Base-by-base conservation (phyloP, 129 eudicot species). In the Escallonia herrerae region DNA sequence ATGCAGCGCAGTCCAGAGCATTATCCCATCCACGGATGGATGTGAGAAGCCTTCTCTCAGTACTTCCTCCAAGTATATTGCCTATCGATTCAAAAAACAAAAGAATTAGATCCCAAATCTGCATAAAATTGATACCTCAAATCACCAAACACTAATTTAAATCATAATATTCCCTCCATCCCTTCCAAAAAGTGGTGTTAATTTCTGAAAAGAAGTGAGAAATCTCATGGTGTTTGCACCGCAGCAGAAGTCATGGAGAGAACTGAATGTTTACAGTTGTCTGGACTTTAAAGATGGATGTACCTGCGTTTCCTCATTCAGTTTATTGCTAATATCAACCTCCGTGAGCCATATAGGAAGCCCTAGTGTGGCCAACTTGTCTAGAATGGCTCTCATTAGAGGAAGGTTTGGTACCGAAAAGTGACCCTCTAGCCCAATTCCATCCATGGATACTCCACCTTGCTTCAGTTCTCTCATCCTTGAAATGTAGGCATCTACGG, bases 1-100 rank as follows among this genome's bases (percentile, higher is more conserved):
- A 4, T 62, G 54, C n/a, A 63, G 13, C n/a, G 70, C 65, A 8
- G 77, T 48, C 78, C 77, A 72, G n/a, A 77, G 15, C 74, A 78
- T 72, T 15, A 78, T 66, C 5, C 82, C 74, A 8, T 60, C 49
- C 15, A 78, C 78, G 3, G 52, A 13, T 5, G 65, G 70, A 38
- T 72, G 82, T 7, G 77, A 63, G 40, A 48, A 56, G 41, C 43
- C 74, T 68, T 72, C 82, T 41, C 77, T 62, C 56, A 78, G 33
- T 2, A 67, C 67, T 3, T 40, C 22, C 15, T 67, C 74, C 40
- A 77, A 15, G 37, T 71, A 72, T 3, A 0, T 11, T 6, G 66
- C 77, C 83, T 71, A 71, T 72, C 54, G 42, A 11, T 52, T 41
- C 7, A 66, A 52, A 3, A 33, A 53, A 33, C 15, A 15, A 14